These are phyloP conservation scores for Amoebophrya sp. DNA, from an alignment of 169 alveolate species.

Conservation along the genomic window DNA sequence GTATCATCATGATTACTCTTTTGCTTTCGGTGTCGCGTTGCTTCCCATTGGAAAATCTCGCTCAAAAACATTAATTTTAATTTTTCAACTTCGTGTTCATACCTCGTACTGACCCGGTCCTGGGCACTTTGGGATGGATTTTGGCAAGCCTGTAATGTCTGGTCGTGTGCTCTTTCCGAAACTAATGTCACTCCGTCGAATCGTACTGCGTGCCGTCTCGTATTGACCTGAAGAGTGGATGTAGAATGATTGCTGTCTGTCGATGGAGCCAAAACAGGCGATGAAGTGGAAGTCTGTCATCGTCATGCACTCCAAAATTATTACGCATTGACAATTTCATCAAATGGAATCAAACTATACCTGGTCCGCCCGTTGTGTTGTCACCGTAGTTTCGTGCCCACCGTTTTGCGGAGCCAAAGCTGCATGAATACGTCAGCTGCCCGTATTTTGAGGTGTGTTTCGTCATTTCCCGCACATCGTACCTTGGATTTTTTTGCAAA, in stretches of 20 bases:
- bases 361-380: neutral
- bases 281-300: no score
- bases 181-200: neutral
- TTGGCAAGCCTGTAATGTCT: neutral
- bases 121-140: neutral
- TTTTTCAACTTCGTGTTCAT: neutral
- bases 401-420: neutral
- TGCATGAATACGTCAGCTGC: neutral
- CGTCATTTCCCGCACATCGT: neutral
- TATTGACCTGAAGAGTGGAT: neutral
- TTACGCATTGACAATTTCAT: no score
- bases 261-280: neutral
- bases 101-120: conserved; percentile 21
- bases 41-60: no score
- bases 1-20: no score
- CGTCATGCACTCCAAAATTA: no score
- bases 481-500: no score
- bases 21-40: no score
- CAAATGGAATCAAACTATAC: neutral
- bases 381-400: neutral
- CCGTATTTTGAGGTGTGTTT: neutral
- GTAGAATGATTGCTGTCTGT: neutral
- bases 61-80: no score
- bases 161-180: conserved; percentile 9
- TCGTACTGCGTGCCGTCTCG: neutral